phyloP scores from a whole-genome alignment of 495 filamentous ascomycete genomes.

The Daldinia vernicosa region DNA sequence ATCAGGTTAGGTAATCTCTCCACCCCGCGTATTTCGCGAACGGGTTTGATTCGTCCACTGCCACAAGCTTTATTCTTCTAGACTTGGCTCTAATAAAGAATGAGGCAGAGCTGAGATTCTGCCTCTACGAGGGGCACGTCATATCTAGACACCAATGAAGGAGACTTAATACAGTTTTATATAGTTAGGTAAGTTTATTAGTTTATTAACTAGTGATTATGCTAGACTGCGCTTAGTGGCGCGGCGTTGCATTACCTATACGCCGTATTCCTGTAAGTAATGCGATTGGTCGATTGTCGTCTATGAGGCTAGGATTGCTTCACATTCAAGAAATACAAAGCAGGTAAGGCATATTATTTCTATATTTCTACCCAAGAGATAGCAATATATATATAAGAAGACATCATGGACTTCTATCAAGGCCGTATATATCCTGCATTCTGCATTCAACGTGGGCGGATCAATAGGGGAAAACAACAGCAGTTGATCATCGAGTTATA shows the following conservation, averaged over 20 bases:
- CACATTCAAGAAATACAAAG: not conserved
- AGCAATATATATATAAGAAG: not conserved
- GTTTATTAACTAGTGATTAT: too few relatives aligned
- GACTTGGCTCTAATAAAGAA: not conserved
- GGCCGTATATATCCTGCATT: not conserved
- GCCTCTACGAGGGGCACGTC: not conserved
- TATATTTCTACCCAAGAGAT: not conserved
- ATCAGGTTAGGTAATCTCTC: not conserved
- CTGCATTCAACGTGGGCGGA: not conserved
- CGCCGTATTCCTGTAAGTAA: constrained; percentile 38
- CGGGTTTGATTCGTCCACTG: constrained; percentile 4
- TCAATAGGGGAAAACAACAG: not conserved
- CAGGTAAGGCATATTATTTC: not conserved
- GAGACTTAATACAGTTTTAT: not conserved
- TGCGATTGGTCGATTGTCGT: constrained; percentile 38
- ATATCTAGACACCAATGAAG: not conserved
- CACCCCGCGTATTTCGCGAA: constrained; percentile 17
- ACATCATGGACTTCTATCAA: not conserved
- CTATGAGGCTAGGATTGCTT: constrained; percentile 16
- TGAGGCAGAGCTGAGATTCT: not conserved
- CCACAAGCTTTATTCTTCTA: not conserved
- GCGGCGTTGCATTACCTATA: not conserved
- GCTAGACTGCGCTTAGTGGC: not conserved
- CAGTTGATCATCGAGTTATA: not conserved
- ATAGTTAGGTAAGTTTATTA: too few relatives aligned